Percentiles rank a stretch among this genome's conserved stretches.
These are phyloP conservation scores for Sugiyamaella lignohabitans DNA, from an alignment of 805 yeast species.

Conservation along the genomic window DNA sequence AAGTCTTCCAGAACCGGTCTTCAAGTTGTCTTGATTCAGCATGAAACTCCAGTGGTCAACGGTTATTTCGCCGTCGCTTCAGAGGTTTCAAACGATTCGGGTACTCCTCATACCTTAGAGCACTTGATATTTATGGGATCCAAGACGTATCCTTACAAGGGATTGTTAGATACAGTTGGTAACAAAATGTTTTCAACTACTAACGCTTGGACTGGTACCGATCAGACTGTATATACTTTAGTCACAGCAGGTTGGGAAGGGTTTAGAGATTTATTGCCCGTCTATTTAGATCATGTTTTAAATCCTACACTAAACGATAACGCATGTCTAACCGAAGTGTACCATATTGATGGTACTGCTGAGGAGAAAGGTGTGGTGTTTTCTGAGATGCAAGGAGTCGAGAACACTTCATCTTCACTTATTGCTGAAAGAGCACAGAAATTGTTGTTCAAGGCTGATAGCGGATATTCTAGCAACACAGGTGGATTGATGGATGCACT, in stretches of 20 bases:
- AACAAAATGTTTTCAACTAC: constrained; percentile 78
- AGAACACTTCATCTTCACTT: constrained; percentile 67
- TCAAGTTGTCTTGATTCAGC: constrained; percentile 67
- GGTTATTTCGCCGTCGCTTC: constrained; percentile 97
- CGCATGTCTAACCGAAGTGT: constrained; percentile 90
- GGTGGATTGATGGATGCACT: constrained; percentile 83
- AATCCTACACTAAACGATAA: constrained; percentile 82
- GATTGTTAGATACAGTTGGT: constrained; percentile 80
- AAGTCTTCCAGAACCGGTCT: constrained; percentile 73
- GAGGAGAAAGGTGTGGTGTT: constrained; percentile 95
- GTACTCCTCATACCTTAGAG: constrained; percentile 93
- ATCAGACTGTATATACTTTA: constrained; percentile 89
- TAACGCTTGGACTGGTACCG: constrained; percentile 96
- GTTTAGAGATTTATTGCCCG: constrained; percentile 73
- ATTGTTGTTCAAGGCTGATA: constrained; percentile 38
- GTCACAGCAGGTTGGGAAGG: constrained; percentile 97
- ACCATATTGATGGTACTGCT: constrained; percentile 85
- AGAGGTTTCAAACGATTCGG: constrained; percentile 79
- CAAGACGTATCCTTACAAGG: constrained; percentile 80
- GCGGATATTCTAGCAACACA: constrained; percentile 89
- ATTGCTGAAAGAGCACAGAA: constrained; percentile 43
- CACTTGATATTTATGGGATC: constrained; percentile 95
- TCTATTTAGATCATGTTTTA: constrained; percentile 81
- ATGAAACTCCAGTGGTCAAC: constrained; percentile 75
- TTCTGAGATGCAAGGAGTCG: constrained; percentile 94